These are phyloP conservation scores for Penicillium concentricum DNA, from an alignment of 2,329 filamentous ascomycete genomes.

Conservation along the genomic window DNA sequence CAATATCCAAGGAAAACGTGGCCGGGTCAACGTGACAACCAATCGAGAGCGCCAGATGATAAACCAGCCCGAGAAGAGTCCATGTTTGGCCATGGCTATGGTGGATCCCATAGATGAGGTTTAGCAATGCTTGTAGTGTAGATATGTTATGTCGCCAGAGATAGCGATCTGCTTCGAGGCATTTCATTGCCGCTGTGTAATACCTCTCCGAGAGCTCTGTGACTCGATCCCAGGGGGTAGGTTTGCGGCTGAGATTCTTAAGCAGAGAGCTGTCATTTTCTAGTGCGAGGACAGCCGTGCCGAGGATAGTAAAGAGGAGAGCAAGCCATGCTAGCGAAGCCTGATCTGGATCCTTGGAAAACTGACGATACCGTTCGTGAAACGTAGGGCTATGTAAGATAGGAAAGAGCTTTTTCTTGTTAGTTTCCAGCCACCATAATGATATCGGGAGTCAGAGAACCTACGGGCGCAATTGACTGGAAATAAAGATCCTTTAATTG, in stretches of 20 bases:
- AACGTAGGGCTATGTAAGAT: slow-evolving; percentile 32
- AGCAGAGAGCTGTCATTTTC: slow-evolving; percentile 21
- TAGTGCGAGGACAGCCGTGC: slow-evolving; percentile 27
- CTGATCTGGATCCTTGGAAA: slow-evolving; percentile 19
- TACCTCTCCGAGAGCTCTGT: slow-evolving; percentile 26
- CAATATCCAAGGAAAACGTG: slow-evolving; percentile 19
- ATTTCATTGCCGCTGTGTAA: slow-evolving; percentile 28
- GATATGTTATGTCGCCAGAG: slow-evolving; percentile 29
- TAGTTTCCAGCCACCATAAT: background rate
- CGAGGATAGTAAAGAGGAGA: slow-evolving; percentile 14
- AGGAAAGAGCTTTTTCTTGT: slow-evolving; percentile 21
- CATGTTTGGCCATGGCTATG: slow-evolving; percentile 31
- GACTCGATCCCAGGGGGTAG: slow-evolving; percentile 19
- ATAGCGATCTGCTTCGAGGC: slow-evolving; percentile 32
- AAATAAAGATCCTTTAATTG: background rate
- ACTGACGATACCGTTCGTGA: slow-evolving; percentile 22
- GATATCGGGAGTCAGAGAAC: background rate
- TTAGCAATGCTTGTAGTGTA: slow-evolving; percentile 29
- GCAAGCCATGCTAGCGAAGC: slow-evolving; percentile 26
- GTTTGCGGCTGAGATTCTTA: slow-evolving; percentile 24
- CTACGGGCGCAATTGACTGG: background rate
- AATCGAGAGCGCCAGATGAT: slow-evolving; percentile 30
- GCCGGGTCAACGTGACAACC: slow-evolving; percentile 35
- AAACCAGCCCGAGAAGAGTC: slow-evolving; percentile 30
- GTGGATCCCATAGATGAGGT: slow-evolving; percentile 33